Evolutionary conservation across 257 asterid genomes (phyloP), one percentile per base, ranked within the genome.

Genomic region (Coffea canephora): DNA sequence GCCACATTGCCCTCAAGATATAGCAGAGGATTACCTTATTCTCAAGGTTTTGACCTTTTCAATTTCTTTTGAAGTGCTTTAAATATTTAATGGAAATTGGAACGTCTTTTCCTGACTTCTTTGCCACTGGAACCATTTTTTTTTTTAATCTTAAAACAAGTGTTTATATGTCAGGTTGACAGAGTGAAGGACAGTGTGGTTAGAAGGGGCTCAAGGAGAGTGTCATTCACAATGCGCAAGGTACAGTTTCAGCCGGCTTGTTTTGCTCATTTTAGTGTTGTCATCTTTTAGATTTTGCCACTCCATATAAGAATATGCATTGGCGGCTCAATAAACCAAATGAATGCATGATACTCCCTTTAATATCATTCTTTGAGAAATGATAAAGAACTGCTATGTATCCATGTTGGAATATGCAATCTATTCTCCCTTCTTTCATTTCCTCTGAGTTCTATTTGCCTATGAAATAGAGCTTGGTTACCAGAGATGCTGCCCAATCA

Each of bases 141-240:
- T 39, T 2, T 39, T 4, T 39, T 39, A 39, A 39, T 45, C 27
- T 6, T 73, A 0, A n/a, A 34, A 41, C 39, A 46, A 36, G 19
- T 78, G 11, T 50, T 69, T 19, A 62, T 71, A 70, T 74, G 48
- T 75, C 89, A 95, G 98, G 89, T 93, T 82, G 99, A 95, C 83
- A 81, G 84, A 79, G 98, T 95, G 85, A 83, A 91, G 0, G 99
- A 86, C 82, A 84, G 77, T 55, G 83, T 78, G 82, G 87, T 95
- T 41, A 89, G 94, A 46, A 85, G 99, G 91, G 78, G 89, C 83
- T 52, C 94, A 64, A 95, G 98, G 81, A 89, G 99, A 79, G 99
- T 93, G 67, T 95, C 99, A 8, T 91, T 95, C 57, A 95, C 99
- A 75, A 71, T 95, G 69, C 97, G 99, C 81, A 95, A 92, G 93